phyloP scores from a whole-genome alignment of 208 protist species.

The Leishmania turanica region DNA sequence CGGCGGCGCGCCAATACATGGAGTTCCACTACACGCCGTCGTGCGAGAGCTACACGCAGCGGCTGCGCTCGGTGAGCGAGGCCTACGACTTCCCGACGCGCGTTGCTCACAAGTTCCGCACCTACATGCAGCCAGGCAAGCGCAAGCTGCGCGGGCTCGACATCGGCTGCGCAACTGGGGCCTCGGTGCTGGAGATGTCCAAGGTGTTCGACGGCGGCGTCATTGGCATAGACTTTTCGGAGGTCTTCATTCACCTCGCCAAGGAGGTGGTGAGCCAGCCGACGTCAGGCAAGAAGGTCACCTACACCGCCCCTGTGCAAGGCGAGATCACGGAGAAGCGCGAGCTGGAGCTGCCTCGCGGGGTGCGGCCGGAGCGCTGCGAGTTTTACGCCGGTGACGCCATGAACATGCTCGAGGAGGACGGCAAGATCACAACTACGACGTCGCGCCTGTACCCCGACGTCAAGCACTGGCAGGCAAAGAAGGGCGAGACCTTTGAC shows the following conservation, averaged over 20 bases:
- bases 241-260: slow-evolving; percentile 72
- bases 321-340: slow-evolving; percentile 59
- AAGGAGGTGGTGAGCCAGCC: slow-evolving; percentile 36
- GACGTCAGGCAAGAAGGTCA: slow-evolving; percentile 30
- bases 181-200: slow-evolving; percentile 80
- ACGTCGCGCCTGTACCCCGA: slow-evolving; percentile 39
- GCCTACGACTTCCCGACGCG: slow-evolving; percentile 79
- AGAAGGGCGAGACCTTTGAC: slow-evolving; percentile 68
- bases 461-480: slow-evolving; percentile 55
- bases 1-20: slow-evolving; percentile 72
- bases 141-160: slow-evolving; percentile 55
- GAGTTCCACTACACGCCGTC: slow-evolving; percentile 85
- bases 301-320: slow-evolving; percentile 61
- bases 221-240: slow-evolving; percentile 78
- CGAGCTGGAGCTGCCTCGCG: slow-evolving; percentile 26
- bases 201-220: slow-evolving; percentile 76
- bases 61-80: slow-evolving; percentile 40
- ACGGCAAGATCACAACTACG: slow-evolving; percentile 18
- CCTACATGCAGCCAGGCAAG: slow-evolving; percentile 31
- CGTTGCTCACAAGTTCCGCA: slow-evolving; percentile 59
- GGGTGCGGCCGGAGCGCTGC: slow-evolving; percentile 44
- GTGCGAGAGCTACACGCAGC: slow-evolving; percentile 47
- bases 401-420: slow-evolving; percentile 57
- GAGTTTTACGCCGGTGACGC: slow-evolving; percentile 68
- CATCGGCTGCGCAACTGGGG: slow-evolving; percentile 84